Conservation (phyloP, 805 yeast species). For the Candida coleopterorum region DNA sequence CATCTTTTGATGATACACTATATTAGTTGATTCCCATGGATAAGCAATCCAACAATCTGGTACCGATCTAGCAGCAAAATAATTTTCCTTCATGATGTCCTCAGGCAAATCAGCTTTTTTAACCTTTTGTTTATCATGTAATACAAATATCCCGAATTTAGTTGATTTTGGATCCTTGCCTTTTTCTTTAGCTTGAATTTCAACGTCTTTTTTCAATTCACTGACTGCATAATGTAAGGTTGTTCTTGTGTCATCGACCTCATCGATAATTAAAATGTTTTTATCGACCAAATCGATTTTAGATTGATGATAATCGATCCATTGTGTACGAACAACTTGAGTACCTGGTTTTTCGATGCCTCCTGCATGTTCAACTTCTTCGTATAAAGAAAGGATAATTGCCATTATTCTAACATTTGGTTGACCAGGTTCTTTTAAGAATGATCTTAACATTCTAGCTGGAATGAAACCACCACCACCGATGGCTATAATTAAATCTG, state of each 20-base stretch:
- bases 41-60: constrained; percentile 84
- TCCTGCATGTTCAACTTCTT: constrained; percentile 65
- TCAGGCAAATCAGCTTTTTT: constrained; percentile 70
- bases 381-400: constrained; percentile 86
- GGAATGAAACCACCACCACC: constrained; percentile 99
- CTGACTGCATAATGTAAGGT: constrained; percentile 75
- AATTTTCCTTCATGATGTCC: constrained; percentile 55
- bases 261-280: constrained; percentile 71
- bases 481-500: constrained; percentile 89
- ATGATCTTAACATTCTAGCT: constrained; percentile 91
- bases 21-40: constrained; percentile 81
- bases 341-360: constrained; percentile 53
- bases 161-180: constrained; percentile 47
- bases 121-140: constrained; percentile 70
- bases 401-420: constrained; percentile 94
- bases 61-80: constrained; percentile 69
- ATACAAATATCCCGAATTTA: constrained; percentile 68
- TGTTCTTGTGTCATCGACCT: constrained; percentile 83
- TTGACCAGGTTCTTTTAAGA: constrained; percentile 79
- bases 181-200: constrained; percentile 50
- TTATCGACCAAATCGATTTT: constrained; percentile 61
- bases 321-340: constrained; percentile 71
- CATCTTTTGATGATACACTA: constrained; percentile 64
- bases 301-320: constrained; percentile 73
- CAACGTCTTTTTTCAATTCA: constrained; percentile 71